Conservation (phyloP, 345 rosid genomes). For the Noccaea caerulescens region DNA sequence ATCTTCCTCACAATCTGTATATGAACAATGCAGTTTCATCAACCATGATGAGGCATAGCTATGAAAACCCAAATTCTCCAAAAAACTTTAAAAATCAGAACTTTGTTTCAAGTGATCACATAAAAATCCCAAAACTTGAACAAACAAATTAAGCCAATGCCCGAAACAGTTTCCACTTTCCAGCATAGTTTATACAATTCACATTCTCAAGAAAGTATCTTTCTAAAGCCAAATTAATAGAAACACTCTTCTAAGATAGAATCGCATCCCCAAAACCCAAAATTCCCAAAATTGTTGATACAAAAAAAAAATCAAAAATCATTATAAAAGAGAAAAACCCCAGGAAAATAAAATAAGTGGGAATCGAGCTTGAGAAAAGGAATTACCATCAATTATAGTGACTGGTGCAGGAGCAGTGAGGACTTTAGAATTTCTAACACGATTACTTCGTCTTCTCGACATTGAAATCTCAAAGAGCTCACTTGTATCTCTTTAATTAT, state of each 20-base stretch:
- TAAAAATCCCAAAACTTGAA: background rate
- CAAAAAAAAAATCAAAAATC: background rate
- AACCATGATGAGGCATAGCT: slow-evolving; percentile 1
- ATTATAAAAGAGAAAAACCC: background rate
- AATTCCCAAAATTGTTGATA: slow-evolving; percentile 28
- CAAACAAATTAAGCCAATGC: background rate
- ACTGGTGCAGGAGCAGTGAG: slow-evolving; percentile 17
- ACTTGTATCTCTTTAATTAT: background rate
- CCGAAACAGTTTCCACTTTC: background rate
- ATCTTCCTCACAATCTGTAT: slow-evolving; percentile 38
- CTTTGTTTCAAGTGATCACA: background rate
- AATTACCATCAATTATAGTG: slow-evolving; percentile 37
- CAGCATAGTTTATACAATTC: background rate
- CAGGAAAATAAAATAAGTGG: background rate
- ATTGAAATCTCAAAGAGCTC: slow-evolving; percentile 11
- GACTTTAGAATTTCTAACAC: slow-evolving; percentile 25
- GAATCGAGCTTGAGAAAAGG: background rate
- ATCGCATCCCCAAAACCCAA: slow-evolving; percentile 31
- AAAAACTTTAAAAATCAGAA: slow-evolving; percentile 1
- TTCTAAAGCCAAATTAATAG: background rate
- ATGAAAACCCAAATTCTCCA: background rate
- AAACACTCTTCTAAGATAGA: background rate
- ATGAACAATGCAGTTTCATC: background rate
- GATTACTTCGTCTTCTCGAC: slow-evolving; percentile 47
- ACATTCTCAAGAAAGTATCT: background rate